A percentile compares a stretch with the other conserved stretches of the same genome.
Conservation (phyloP, 768 basidiomycete species). For the Mycena sanguinolenta region DNA sequence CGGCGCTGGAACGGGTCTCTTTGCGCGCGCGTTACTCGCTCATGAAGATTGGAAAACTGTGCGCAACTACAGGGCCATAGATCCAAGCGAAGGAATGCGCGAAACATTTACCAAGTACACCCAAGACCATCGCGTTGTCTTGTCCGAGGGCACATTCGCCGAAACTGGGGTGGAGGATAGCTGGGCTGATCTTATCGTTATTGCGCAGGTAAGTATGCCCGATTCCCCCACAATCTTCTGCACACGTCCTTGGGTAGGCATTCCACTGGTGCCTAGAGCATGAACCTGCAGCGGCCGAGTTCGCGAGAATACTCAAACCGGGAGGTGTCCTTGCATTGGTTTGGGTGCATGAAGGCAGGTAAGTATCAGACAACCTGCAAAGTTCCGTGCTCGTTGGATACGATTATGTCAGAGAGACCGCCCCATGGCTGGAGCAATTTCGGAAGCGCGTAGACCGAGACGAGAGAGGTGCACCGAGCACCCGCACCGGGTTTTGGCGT, state of each 20-base stretch:
- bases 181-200: conserved; percentile 65
- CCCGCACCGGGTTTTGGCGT: conserved; percentile 82
- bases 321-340: conserved; percentile 65
- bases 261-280: conserved; percentile 79
- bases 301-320: conserved; percentile 70
- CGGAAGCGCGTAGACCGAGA: conserved; percentile 77
- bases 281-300: conserved; percentile 66
- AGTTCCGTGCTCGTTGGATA: not conserved
- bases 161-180: conserved; percentile 54
- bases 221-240: too few species aligned
- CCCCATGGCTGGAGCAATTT: conserved; percentile 81
- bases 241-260: conserved; percentile 54
- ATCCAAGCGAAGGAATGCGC: conserved; percentile 78
- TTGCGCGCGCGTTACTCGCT: conserved; percentile 72
- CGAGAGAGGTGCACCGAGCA: conserved; percentile 86
- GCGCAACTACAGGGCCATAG: conserved; percentile 62
- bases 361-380: not conserved
- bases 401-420: conserved; percentile 58
- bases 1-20: conserved; percentile 75
- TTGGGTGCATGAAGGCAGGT: conserved; percentile 65
- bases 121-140: conserved; percentile 50
- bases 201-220: conserved; percentile 56
- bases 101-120: conserved; percentile 61
- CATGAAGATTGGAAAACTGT: conserved; percentile 55
- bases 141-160: conserved; percentile 64